phyloP scores from a whole-genome alignment of 352 stramenopile genomes.

The Pythium rishiriense region DNA sequence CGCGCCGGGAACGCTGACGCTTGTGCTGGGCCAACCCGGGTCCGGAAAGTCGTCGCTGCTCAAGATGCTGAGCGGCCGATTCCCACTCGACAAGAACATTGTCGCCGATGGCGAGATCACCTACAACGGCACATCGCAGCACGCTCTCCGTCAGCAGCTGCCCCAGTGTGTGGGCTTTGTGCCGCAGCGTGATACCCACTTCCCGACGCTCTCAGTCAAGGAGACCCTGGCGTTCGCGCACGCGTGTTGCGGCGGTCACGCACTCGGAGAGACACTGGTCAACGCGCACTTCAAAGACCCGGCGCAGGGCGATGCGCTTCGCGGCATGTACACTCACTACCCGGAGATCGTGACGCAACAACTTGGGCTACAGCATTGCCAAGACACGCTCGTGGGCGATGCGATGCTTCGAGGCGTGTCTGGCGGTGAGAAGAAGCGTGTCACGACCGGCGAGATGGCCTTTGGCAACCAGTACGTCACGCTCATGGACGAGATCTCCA shows the following conservation, averaged over 20 bases:
- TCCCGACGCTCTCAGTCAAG: constrained; percentile 35
- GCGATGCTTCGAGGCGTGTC: constrained; percentile 44
- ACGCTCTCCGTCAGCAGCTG: constrained; percentile 15
- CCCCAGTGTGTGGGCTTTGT: constrained; percentile 33
- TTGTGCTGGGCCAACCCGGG: constrained; percentile 33
- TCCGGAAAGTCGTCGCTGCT: constrained; percentile 39
- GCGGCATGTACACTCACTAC: constrained; percentile 28
- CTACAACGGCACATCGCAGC: constrained; percentile 26
- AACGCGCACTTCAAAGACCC: constrained; percentile 18
- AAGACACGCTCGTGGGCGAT: constrained; percentile 51
- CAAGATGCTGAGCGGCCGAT: constrained; percentile 33
- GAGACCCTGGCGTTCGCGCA: constrained; percentile 38
- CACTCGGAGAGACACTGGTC: neutral
- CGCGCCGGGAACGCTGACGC: constrained; percentile 28
- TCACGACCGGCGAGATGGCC: constrained; percentile 68
- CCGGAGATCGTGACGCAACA: constrained; percentile 40
- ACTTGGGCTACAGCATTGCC: constrained; percentile 38
- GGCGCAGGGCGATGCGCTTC: constrained; percentile 8
- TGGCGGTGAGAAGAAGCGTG: constrained; percentile 46
- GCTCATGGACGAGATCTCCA: constrained; percentile 91
- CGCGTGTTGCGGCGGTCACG: constrained; percentile 17
- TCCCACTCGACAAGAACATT: constrained; percentile 38
- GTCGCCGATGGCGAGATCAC: constrained; percentile 28
- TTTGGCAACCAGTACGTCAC: constrained; percentile 64
- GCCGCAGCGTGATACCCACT: constrained; percentile 32